Base-by-base conservation (phyloP, 1,284 basidiomycete species). In the Anthracocystis walkeri region DNA sequence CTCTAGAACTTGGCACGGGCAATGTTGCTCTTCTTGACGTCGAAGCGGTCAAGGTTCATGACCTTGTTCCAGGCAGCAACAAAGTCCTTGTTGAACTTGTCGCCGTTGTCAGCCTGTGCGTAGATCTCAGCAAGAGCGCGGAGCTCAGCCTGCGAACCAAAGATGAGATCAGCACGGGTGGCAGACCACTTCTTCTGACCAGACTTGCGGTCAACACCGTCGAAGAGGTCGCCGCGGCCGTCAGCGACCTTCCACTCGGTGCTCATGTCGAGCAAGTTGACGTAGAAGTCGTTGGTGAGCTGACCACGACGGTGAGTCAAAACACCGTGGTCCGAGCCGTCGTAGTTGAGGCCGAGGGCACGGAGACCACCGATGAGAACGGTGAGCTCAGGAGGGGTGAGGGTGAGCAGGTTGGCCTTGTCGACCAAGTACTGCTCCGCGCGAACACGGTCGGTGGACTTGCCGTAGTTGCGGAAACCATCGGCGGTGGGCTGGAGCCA, bases 161-260 rank as follows among this genome's bases (percentile, higher is more conserved):
- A 72, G 59, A 72, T 41, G 51, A 72, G 63, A 25, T 72, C 69
- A 29, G 63, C 63, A 20, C 69, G 69, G 14, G 63, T 72, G 25
- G 69, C 69, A 31, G 55, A 38, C 69, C 69, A 72, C 69, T 72
- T 72, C 59, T 71, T 72, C 56, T 72, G 69, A n/a, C 63, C 69
- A 0, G 69, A 72, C 63, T 63, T 61, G 63, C 69, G 69, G 57
- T 66, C 69, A 46, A 72, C 56, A 42, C 69, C 69, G 31, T 72
- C 64, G 23, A 72, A 72, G 46, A 66, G 25, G 53, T 72, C 69
- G 35, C 40, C 59, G 31, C 61, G 53, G 55, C 63, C 69, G 44
- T 72, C 69, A 14, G 69, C 60, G 16, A 31, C 55, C 69, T 72
- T 72, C 69, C 69, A 72, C 56, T 65, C 69, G 59, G 63, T 72